Base-by-base conservation (phyloP, 352 stramenopile genomes). In the Detonula confervacea region DNA sequence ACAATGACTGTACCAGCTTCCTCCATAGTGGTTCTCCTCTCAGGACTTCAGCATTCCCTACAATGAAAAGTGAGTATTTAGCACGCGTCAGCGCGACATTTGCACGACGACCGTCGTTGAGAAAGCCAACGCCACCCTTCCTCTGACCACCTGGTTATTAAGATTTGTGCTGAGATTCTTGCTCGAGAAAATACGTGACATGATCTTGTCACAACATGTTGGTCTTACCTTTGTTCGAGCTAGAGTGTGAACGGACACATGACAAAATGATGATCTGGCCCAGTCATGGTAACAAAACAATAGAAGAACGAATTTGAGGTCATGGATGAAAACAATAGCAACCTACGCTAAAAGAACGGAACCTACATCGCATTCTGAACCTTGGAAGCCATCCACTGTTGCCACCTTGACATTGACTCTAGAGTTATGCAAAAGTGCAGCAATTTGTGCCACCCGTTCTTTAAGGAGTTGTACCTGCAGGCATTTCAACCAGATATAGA, bases 31-130 rank as follows among this genome's bases (percentile, higher is more conserved):
- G 44, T 42, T 61, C 75, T 57, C 42, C n/a, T 39, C 57, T 81
- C 49, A 86, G 60, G 2, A 80, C 78, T 11, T 86, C 60, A 42
- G 67, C 44, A 66, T 86, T 79, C 12, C 78, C 78, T 35, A 86
- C 67, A 57, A 86, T 75, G 72, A 81, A 91, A 46, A 96, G 73
- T 59, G 90, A 92, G 29, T 87, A 71, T 60, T 94, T 94, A 2
- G 93, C 92, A 55, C 93, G 80, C 24, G 93, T 96, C 39, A 96
- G 55, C 25, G 92, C 92, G 8, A 96, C 93, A 71, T 96, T 96
- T 64, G 96, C 90, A 33, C 93, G 83, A 61, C 93, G 68, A 33
- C 88, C 87, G 80, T 96, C 92, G 20, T 83, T 87, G 6, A 96
- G 69, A 77, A 96, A 96, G 24, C 93, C 93, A 72, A 96, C 72